Evolutionary conservation across 345 rosid genomes (phyloP).

Genomic region (Noccaea bulbosa): DNA sequence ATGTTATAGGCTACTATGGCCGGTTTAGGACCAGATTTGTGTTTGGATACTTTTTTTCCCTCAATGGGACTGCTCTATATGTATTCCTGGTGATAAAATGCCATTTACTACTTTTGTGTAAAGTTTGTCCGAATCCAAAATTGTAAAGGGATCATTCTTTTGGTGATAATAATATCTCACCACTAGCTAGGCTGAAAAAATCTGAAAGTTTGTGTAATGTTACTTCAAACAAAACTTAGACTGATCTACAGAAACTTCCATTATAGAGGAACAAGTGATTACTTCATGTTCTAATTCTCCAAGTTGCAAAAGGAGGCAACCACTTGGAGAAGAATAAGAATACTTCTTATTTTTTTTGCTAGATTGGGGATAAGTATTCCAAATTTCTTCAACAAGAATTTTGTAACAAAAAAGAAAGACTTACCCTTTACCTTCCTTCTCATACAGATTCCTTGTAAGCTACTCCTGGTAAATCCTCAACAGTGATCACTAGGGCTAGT

Average conservation of each 20-base stretch:
- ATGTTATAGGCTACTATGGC: constrained; percentile 27
- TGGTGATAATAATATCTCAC: constrained; percentile 38
- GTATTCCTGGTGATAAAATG: constrained; percentile 38
- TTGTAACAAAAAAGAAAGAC: constrained; percentile 33
- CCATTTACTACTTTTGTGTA: constrained; percentile 37
- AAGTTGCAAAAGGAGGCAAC: constrained; percentile 52
- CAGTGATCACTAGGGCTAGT: constrained; percentile 62
- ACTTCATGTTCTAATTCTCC: constrained; percentile 44
- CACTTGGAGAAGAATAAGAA: constrained; percentile 51
- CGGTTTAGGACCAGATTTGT: constrained; percentile 33
- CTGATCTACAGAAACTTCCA: constrained; percentile 39
- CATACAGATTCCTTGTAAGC: constrained; percentile 47
- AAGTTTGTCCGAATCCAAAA: constrained; percentile 38
- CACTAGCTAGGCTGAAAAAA: constrained; percentile 32
- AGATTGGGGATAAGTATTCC: constrained; percentile 53
- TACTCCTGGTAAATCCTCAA: constrained; percentile 51
- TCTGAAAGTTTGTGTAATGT: constrained; percentile 8
- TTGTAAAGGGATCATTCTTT: constrained; percentile 35
- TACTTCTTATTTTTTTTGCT: constrained; percentile 36
- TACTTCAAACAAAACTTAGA: constrained; percentile 15
- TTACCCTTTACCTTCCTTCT: constrained; percentile 32
- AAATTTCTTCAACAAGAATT: constrained; percentile 29
- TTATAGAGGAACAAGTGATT: constrained; percentile 31
- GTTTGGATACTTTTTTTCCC: constrained; percentile 25
- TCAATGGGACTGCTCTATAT: constrained; percentile 33